Evolutionary conservation across 805 yeast genomes (phyloP), one percentile per base, ranked within the genome.

Genomic region (Brettanomyces anomalus): DNA sequence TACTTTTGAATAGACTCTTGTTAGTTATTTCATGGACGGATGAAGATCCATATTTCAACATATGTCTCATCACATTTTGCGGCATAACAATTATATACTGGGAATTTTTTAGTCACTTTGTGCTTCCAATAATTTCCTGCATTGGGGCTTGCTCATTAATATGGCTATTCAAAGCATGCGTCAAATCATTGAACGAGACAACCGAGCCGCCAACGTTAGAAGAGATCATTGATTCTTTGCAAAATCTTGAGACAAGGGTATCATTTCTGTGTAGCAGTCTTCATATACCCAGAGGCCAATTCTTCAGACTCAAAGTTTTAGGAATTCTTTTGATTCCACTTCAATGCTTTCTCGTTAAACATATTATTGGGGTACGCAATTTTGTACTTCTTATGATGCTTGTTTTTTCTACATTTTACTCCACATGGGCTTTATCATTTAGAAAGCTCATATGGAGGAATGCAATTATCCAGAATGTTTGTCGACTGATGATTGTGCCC

Each of bases 21-120:
- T 71, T 71, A 33, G 54, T 71, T 13, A 46, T 74, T 17, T 74
- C 80, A 1, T 76, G 81, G 81, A 74, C 81, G 1, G 72, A 73
- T 45, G 70, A 65, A 4, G 74, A 72, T 43, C 58, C 70, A 8
- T 72, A 70, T 49, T 62, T 62, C 46, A 76, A 74, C 49, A 66
- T 72, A 43, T 51, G 74, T 5, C 32, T 67, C 1, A 59, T 72
- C 28, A 66, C 66, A 4, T 46, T 53, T 1, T 70, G 67, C 47
- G 60, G 70, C 11, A 57, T 64, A 28, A 26, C 67, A 1, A 66
- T 73, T 13, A 49, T 65, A 51, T 66, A 72, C 48, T 74, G 80
- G 80, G 44, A 56, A 4, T 33, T 53, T 8, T 45, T 70, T 19
- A 55, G 67, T 20, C 45, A 55, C 32, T 49, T 68, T 26, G 43